These are phyloP conservation scores for Aspergillus eucalypticola DNA, from an alignment of 2,329 filamentous ascomycete species.

Conservation along the genomic window DNA sequence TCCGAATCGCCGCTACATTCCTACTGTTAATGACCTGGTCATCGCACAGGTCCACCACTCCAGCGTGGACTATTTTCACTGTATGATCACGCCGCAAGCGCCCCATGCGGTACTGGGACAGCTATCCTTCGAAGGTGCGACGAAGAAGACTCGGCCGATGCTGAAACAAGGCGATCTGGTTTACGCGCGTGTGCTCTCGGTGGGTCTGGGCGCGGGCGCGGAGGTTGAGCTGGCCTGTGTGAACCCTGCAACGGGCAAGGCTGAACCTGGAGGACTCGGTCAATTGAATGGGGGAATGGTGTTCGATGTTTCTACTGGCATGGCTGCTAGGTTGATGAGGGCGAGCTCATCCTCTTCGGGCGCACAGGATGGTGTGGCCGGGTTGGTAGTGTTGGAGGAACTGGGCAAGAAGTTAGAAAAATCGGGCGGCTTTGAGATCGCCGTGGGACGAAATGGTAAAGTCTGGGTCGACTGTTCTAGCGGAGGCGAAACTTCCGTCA, in stretches of 20 bases:
- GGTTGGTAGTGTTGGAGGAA: slow-evolving; percentile 74
- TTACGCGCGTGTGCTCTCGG: slow-evolving; percentile 79
- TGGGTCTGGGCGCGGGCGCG: slow-evolving; percentile 78
- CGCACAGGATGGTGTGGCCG: slow-evolving; percentile 54
- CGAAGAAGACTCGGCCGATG: slow-evolving; percentile 85
- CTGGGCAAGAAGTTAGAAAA: slow-evolving; percentile 70
- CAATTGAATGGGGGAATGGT: slow-evolving; percentile 83
- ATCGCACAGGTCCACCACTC: slow-evolving; percentile 82
- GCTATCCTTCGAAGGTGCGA: slow-evolving; percentile 88
- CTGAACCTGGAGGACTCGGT: slow-evolving; percentile 83
- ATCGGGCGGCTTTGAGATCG: slow-evolving; percentile 77
- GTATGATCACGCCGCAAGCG: slow-evolving; percentile 67
- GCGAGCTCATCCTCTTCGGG: slow-evolving; percentile 42
- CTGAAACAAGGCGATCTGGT: slow-evolving; percentile 75
- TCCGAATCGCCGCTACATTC: slow-evolving; percentile 66
- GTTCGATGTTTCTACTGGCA: slow-evolving; percentile 74
- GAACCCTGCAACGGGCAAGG: slow-evolving; percentile 79
- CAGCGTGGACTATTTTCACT: slow-evolving; percentile 75
- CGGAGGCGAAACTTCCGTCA: slow-evolving; percentile 58
- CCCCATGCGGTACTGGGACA: slow-evolving; percentile 72
- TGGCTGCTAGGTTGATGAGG: slow-evolving; percentile 72
- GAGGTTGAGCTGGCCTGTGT: slow-evolving; percentile 91
- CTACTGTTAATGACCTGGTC: slow-evolving; percentile 78
- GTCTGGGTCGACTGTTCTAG: slow-evolving; percentile 80
- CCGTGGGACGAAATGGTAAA: slow-evolving; percentile 86